Conservation (phyloP, 371 early-diverging fungal genomes). For the Encephalitozoon romaleae region DNA sequence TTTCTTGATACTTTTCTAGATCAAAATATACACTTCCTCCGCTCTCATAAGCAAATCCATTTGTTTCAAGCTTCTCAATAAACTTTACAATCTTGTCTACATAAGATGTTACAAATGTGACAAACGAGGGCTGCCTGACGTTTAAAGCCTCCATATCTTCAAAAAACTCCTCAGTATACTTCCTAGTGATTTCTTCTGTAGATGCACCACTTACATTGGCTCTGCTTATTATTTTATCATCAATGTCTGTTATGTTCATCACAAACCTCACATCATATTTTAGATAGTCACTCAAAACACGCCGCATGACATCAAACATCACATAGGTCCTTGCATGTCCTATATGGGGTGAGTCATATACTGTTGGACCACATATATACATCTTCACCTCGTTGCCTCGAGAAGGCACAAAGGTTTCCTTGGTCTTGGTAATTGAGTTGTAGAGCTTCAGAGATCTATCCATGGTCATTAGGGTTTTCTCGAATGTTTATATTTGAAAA, state of each 20-base stretch:
- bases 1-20: slow-evolving; percentile 72
- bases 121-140: slow-evolving; percentile 74
- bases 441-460: slow-evolving; percentile 26
- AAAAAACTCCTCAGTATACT: slow-evolving; percentile 89
- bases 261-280: slow-evolving; percentile 82
- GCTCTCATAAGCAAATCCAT: slow-evolving; percentile 78
- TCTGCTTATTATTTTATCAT: slow-evolving; percentile 73
- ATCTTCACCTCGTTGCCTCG: slow-evolving; percentile 45
- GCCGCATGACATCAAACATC: slow-evolving; percentile 82
- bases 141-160: slow-evolving; percentile 80
- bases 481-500: not conserved
- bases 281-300: slow-evolving; percentile 86
- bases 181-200: slow-evolving; percentile 66
- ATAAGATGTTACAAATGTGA: slow-evolving; percentile 93
- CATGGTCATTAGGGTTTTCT: not conserved
- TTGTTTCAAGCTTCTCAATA: slow-evolving; percentile 77
- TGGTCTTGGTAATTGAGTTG: slow-evolving; percentile 44
- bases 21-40: slow-evolving; percentile 97
- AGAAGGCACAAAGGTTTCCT: slow-evolving; percentile 32
- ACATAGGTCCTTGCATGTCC: slow-evolving; percentile 95
- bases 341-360: slow-evolving; percentile 91
- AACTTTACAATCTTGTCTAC: slow-evolving; percentile 82
- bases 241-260: slow-evolving; percentile 98
- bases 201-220: slow-evolving; percentile 44
- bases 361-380: slow-evolving; percentile 89